Percentiles rank a stretch among this genome's conserved stretches.
These are phyloP conservation scores for Cyclotella baltica DNA, from an alignment of 108 stramenopile species.

Conservation along the genomic window DNA sequence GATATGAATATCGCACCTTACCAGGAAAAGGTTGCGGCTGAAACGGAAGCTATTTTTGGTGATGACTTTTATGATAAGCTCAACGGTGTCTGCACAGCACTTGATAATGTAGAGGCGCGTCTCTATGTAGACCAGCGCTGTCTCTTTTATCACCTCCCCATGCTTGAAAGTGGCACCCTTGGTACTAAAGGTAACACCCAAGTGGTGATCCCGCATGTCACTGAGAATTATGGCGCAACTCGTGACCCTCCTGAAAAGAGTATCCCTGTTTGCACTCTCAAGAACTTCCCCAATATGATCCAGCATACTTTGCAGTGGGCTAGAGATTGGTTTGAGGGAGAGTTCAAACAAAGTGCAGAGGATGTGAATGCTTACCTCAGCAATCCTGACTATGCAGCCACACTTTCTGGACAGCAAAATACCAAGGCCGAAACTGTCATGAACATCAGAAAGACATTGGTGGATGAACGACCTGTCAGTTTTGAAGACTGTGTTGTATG, in stretches of 20 bases:
- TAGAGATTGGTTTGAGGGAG: constrained; percentile 98
- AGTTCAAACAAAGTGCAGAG: constrained; percentile 94
- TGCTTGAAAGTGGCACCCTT: constrained; percentile 98
- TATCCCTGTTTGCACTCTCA: constrained; percentile 99
- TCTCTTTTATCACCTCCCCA: constrained; percentile 94
- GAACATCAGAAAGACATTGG: constrained; percentile 80
- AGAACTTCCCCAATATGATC: constrained; percentile 99
- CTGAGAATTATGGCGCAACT: constrained; percentile 98
- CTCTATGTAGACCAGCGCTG: constrained; percentile 98
- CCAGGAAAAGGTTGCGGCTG: constrained; percentile 93
- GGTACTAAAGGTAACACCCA: constrained; percentile 99
- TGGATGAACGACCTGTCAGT: constrained; percentile 85
- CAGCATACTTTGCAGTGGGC: constrained; percentile 99
- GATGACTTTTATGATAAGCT: constrained; percentile 97
- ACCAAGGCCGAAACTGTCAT: constrained; percentile 91
- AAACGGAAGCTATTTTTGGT: constrained; percentile 96
- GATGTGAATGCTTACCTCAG: constrained; percentile 94
- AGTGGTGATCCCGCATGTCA: constrained; percentile 95
- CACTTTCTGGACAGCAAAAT: constrained; percentile 90
- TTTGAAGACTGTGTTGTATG: constrained; percentile 96
- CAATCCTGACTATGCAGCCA: constrained; percentile 73
- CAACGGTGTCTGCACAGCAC: constrained; percentile 96
- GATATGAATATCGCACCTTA: constrained; percentile 85
- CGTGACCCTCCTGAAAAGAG: constrained; percentile 98
- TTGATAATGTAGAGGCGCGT: constrained; percentile 99